Evolutionary conservation across 2,329 filamentous ascomycete species (phyloP).

Genomic region (Claviceps sp.): DNA sequence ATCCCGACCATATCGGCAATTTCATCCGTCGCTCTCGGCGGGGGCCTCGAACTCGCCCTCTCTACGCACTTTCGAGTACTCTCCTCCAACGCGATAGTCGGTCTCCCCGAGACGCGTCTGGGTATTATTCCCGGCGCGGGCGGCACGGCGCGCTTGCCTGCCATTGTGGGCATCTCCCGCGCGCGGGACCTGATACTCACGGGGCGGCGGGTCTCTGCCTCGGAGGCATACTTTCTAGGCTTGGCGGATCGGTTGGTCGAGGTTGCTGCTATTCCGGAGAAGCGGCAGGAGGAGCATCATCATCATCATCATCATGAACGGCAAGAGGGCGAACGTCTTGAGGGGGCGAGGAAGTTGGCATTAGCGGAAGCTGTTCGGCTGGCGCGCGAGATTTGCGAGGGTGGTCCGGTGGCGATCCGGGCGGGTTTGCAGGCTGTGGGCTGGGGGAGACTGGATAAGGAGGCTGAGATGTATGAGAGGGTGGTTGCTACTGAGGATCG

Average conservation of each 20-base stretch:
- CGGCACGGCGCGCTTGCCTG: conserved; percentile 77
- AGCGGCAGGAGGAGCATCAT: conserved; percentile 25
- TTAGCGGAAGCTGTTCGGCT: conserved; percentile 65
- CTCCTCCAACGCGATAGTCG: conserved; percentile 62
- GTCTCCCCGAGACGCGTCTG: conserved; percentile 79
- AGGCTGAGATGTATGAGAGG: conserved; percentile 74
- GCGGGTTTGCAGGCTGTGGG: conserved; percentile 69
- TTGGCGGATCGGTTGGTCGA: conserved; percentile 85
- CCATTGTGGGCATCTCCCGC: conserved; percentile 62
- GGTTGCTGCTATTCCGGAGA: conserved; percentile 42
- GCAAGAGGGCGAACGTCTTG: conserved; percentile 24
- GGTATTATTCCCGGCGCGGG: conserved; percentile 93
- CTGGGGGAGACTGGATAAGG: conserved; percentile 59
- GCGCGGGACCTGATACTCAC: conserved; percentile 88
- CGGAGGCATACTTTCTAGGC: conserved; percentile 85
- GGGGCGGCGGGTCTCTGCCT: conserved; percentile 66
- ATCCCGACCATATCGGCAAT: conserved; percentile 87
- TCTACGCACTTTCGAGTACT: conserved; percentile 84
- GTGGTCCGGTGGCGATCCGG: conserved; percentile 70
- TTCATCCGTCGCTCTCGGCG: conserved; percentile 75
- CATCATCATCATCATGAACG: neutral
- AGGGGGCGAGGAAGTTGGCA: conserved; percentile 50
- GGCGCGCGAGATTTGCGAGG: conserved; percentile 77
- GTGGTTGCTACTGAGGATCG: conserved; percentile 78
- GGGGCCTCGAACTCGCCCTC: conserved; percentile 85